Percentiles rank a stretch among this genome's conserved stretches.
Evolutionary conservation across 2,329 filamentous ascomycete genomes (phyloP).

Genomic region (Ascochyta rabiei): DNA sequence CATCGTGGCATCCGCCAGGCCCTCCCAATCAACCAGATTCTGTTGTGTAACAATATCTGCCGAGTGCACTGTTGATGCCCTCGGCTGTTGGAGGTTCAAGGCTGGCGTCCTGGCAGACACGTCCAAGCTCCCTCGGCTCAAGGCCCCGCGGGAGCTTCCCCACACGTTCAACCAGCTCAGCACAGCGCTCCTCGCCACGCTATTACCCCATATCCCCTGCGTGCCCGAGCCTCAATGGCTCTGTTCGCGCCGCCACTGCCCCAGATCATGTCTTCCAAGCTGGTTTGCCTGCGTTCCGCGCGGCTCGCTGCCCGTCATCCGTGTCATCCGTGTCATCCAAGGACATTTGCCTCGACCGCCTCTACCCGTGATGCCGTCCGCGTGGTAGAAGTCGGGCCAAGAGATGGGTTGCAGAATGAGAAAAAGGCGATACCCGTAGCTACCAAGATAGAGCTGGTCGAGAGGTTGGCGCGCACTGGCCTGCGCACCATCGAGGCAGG

Average conservation of each 20-base stretch:
- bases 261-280: constrained; percentile 39
- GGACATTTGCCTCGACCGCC: constrained; percentile 43
- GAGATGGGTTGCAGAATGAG: constrained; percentile 89
- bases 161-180: constrained; percentile 6
- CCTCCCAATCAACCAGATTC: constrained; percentile 17
- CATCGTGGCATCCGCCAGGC: not conserved
- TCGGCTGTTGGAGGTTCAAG: constrained; percentile 16
- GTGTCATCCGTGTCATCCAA: constrained; percentile 35
- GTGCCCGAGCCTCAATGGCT: constrained; percentile 9
- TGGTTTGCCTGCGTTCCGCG: constrained; percentile 39
- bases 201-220: constrained; percentile 12
- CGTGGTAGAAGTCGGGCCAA: constrained; percentile 82
- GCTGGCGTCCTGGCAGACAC: not conserved
- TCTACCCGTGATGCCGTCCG: constrained; percentile 54
- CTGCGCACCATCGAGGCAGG: constrained; percentile 78
- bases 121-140: constrained; percentile 19
- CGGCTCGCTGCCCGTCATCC: constrained; percentile 46
- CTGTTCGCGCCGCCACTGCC: constrained; percentile 4
- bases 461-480: constrained; percentile 70
- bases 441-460: constrained; percentile 79
- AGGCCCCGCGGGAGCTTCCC: constrained; percentile 8
- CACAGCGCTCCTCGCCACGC: constrained; percentile 12
- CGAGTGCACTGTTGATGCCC: constrained; percentile 7
- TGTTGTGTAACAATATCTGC: constrained; percentile 16
- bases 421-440: constrained; percentile 71